Evolutionary conservation across 768 basidiomycete species (phyloP).

Genomic region (Leccinellum luteum): DNA sequence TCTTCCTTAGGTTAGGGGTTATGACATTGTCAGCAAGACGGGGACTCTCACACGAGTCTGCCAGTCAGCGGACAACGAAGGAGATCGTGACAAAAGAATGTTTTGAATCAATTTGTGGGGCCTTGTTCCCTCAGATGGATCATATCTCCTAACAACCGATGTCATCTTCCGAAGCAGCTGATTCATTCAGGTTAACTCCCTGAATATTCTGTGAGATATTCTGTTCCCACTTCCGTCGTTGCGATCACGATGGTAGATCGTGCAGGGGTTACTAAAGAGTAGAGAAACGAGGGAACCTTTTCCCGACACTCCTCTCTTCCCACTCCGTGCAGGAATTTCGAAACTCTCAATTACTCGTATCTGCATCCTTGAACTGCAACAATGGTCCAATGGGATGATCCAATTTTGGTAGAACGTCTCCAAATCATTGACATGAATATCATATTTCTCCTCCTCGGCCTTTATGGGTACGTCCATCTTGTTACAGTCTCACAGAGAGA

Average conservation of each 20-base stretch:
- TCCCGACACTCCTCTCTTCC: not conserved
- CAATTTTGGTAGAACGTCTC: conserved; percentile 5
- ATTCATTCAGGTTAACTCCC: not conserved
- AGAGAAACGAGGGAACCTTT: not conserved
- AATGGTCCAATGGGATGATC: conserved; percentile 23
- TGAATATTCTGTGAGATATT: conserved; percentile 10
- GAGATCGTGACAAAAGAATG: too few relatives aligned
- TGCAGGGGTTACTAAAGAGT: not conserved
- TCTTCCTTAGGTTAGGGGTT: too few relatives aligned
- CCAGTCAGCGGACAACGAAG: not conserved
- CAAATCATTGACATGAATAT: not conserved
- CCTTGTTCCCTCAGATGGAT: not conserved
- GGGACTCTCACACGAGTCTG: too few relatives aligned
- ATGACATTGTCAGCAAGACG: too few relatives aligned
- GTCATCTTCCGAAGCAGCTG: not conserved
- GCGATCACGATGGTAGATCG: not conserved
- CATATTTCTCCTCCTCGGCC: conserved; percentile 15
- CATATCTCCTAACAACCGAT: not conserved
- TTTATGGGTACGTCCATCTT: conserved; percentile 21
- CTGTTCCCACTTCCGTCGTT: not conserved
- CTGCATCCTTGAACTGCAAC: not conserved
- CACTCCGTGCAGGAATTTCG: not conserved
- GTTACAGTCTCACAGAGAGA: not conserved
- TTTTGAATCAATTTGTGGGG: too few relatives aligned
- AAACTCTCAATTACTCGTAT: not conserved